A percentile compares a stretch with the other conserved stretches of the same genome.
Conservation (phyloP, 352 stramenopile species). For the Phytophthora europaea region DNA sequence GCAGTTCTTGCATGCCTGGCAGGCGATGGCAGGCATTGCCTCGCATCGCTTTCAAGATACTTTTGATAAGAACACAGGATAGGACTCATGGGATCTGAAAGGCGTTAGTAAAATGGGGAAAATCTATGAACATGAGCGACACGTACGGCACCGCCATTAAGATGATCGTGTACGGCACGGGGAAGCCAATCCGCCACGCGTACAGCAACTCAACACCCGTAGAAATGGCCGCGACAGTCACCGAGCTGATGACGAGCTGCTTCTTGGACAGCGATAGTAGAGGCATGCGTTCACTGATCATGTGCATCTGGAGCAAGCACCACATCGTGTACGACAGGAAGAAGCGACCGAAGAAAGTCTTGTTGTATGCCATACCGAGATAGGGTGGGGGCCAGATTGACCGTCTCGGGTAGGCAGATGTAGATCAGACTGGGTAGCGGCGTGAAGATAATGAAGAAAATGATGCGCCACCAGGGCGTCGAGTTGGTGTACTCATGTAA, state of each 20-base stretch:
- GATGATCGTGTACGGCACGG: slow-evolving; percentile 25
- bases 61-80: background rate
- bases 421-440: slow-evolving; percentile 15
- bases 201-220: slow-evolving; percentile 19
- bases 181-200: slow-evolving; percentile 26
- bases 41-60: background rate
- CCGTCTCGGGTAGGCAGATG: slow-evolving; percentile 22
- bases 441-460: slow-evolving; percentile 7
- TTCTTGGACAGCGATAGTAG: slow-evolving; percentile 17
- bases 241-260: slow-evolving; percentile 15
- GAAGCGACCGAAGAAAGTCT: slow-evolving; percentile 32
- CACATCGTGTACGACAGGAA: slow-evolving; percentile 33
- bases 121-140: slow-evolving; percentile 27
- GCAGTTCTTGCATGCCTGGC: background rate
- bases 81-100: background rate
- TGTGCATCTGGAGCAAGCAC: slow-evolving; percentile 25
- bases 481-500: slow-evolving; percentile 11
- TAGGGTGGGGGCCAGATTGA: slow-evolving; percentile 10
- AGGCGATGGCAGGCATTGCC: too few relatives aligned
- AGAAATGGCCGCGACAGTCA: slow-evolving; percentile 6
- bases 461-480: slow-evolving; percentile 11
- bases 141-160: slow-evolving; percentile 32
- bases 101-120: background rate
- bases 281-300: slow-evolving; percentile 23
- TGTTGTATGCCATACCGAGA: slow-evolving; percentile 20